Base-by-base conservation (phyloP, 306 rosid genomes). In the Prunus dulcis region DNA sequence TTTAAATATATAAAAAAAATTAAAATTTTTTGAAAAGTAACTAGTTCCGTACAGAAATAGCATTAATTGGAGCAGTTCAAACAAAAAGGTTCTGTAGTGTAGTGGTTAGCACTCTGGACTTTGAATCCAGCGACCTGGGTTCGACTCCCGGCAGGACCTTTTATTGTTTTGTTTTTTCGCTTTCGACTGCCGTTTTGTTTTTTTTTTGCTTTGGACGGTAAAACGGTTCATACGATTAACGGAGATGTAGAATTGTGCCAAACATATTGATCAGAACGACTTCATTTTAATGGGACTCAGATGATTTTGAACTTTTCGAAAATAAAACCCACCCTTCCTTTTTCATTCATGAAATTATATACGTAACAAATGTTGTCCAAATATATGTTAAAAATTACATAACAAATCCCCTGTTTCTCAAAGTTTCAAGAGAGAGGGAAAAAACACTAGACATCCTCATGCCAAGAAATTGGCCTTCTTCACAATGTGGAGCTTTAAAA, bases 41-140 rank as follows among this genome's bases (percentile, higher is more conserved):
- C 57, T 18, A 6, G 58, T 52, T 7, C 15, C 1, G 22, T 17
- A 15, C 6, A 1, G 4, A 52, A 52, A 52, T 52, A 8, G 2
- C 9, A 2, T 20, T 56, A 12, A 9, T 56, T 3, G 25, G 15
- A 22, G 6, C 0, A 0, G 0, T 0, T 1, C 0, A 2, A 4
- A 43, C 0, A 15, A 6, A 3, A 0, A 0, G 74, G 91, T 86
- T 88, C 86, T 41, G 80, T 83, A 89, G 93, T 90, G 92, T 85
- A 90, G 88, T 86, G 89, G 92, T 86, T 86, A 83, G 89, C 88
- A 88, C 89, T 88, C 82, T 86, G 89, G 88, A 88, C 89, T 90
- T 90, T 87, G 91, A 89, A 89, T 87, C 94, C 90, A 82, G 86
- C 85, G 89, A 87, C 90, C 89, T 82, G 84, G 91, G 90, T 84